These are phyloP conservation scores for Drosera capensis DNA, from an alignment of 148 eudicot species.

Conservation along the genomic window DNA sequence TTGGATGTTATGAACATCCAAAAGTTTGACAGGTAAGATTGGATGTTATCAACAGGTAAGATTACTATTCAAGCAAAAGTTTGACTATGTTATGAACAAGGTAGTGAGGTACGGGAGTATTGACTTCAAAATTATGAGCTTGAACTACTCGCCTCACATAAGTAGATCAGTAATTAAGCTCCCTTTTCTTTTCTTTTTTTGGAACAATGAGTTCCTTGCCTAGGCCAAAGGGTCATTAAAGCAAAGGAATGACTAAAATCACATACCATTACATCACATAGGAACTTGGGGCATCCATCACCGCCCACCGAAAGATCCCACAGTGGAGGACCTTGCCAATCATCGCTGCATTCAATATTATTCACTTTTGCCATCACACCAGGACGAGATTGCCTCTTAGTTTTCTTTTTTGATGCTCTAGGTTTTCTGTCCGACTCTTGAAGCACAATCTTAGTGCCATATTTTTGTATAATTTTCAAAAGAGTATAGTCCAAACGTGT, in stretches of 20 bases:
- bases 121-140: too few relatives aligned
- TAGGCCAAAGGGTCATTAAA: not conserved
- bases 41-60: too few relatives aligned
- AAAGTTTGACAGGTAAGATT: too few relatives aligned
- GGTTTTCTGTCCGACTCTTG: conserved; percentile 67
- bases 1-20: too few relatives aligned
- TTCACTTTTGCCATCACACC: conserved; percentile 22
- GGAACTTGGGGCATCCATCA: conserved; percentile 80
- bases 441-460: conserved; percentile 56
- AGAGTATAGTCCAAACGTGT: conserved; percentile 27
- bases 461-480: conserved; percentile 34
- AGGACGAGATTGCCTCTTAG: conserved; percentile 29
- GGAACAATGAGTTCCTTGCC: not conserved
- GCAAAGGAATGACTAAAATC: not conserved
- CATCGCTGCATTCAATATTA: conserved; percentile 21
- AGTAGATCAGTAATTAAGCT: too few relatives aligned
- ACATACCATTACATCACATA: conserved; percentile 94
- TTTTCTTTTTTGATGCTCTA: conserved; percentile 58
- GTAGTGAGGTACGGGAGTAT: too few relatives aligned
- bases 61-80: too few relatives aligned
- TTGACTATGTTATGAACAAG: too few relatives aligned
- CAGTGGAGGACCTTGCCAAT: conserved; percentile 79
- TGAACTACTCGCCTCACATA: too few relatives aligned
- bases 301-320: conserved; percentile 75
- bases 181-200: too few relatives aligned